These are phyloP conservation scores for Kodamaea anthophila DNA, from an alignment of 1,139 yeast genomes.

Conservation along the genomic window DNA sequence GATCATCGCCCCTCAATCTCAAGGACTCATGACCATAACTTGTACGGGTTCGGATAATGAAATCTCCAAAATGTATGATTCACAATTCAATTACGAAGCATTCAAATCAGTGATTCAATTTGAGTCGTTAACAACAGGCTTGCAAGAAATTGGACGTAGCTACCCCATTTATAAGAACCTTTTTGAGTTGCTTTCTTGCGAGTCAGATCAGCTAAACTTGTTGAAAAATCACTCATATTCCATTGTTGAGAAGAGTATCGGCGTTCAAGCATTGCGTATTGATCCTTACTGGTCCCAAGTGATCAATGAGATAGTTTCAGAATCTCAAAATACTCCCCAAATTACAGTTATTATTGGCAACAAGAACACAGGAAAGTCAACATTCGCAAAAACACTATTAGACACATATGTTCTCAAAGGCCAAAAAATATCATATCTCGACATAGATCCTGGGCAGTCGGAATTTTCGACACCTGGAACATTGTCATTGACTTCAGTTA, in stretches of 20 bases:
- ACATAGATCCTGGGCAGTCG: conserved; percentile 89
- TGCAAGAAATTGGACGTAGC: conserved; percentile 41
- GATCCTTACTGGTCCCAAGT: conserved; percentile 17
- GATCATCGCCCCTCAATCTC: conserved; percentile 48
- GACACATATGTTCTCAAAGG: conserved; percentile 33
- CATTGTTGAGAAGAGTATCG: conserved; percentile 25
- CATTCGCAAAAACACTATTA: conserved; percentile 51
- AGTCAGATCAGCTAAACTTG: conserved; percentile 5
- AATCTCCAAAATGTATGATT: background rate
- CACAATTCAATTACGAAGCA: background rate
- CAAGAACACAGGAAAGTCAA: conserved; percentile 83
- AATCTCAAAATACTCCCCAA: conserved; percentile 9
- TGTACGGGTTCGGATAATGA: conserved; percentile 19
- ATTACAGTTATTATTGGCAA: conserved; percentile 33
- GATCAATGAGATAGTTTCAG: conserved; percentile 6
- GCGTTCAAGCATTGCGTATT: conserved; percentile 21
- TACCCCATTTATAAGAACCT: conserved; percentile 47
- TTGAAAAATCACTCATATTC: conserved; percentile 29
- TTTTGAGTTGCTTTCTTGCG: conserved; percentile 17
- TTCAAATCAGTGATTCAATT: conserved; percentile 34
- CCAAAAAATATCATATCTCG: conserved; percentile 44
- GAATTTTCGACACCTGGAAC: conserved; percentile 72
- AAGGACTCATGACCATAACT: conserved; percentile 51
- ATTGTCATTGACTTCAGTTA: conserved; percentile 38
- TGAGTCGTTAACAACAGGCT: conserved; percentile 32